Evolutionary conservation across 768 basidiomycete genomes (phyloP).

Genomic region (Phaffia tasmanica): DNA sequence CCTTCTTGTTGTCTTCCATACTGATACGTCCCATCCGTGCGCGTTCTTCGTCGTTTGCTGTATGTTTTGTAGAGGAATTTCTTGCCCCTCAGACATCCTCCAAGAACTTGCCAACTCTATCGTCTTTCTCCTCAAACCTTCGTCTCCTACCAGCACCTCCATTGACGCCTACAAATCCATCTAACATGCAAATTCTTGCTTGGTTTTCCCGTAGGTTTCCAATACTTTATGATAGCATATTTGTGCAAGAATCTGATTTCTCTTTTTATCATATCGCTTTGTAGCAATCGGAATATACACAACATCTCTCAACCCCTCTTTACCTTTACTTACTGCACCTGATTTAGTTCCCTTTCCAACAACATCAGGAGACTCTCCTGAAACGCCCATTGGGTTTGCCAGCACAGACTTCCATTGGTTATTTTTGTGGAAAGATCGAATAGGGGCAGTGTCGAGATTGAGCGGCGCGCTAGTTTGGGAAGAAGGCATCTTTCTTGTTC

Average conservation of each 20-base stretch:
- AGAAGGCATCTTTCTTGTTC: slow-evolving; percentile 66
- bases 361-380: neutral
- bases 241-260: neutral
- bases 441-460: slow-evolving; percentile 65
- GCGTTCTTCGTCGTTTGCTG: neutral
- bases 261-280: neutral
- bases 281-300: slow-evolving; percentile 1
- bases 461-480: slow-evolving; percentile 75
- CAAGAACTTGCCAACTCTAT: neutral
- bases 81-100: neutral
- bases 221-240: neutral
- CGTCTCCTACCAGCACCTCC: neutral
- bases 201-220: slow-evolving; percentile 10
- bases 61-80: neutral
- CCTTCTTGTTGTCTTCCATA: neutral
- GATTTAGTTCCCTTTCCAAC: slow-evolving; percentile 10
- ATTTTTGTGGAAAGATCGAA: slow-evolving; percentile 64
- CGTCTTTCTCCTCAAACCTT: neutral
- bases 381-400: slow-evolving; percentile 40
- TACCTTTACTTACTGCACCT: neutral
- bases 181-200: neutral
- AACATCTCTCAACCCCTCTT: neutral
- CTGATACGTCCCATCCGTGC: neutral
- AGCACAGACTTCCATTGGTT: slow-evolving; percentile 90
- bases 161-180: slow-evolving; percentile 3